Base-by-base conservation (phyloP, 805 yeast species). In the Zygoascus biomembranicola region DNA sequence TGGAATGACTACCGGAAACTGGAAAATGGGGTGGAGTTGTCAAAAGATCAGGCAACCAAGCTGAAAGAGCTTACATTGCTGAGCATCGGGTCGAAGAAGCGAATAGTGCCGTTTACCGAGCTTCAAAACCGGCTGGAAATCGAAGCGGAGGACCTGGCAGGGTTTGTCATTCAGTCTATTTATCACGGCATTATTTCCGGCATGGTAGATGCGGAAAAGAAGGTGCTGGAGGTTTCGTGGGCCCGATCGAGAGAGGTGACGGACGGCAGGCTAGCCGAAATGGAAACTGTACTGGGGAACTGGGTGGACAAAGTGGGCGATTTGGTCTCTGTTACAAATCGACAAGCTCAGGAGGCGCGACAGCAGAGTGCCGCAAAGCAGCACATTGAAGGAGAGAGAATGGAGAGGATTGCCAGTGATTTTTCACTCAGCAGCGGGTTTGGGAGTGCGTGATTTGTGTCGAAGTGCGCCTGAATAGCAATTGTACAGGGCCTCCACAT, bases 131-230 rank as follows among this genome's bases (percentile, higher is more conserved):
- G 18, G 19, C 57, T 64, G 26, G 57, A 50, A 2, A 39, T 61
- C 4, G 51, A 44, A 1, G 39, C 8, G 37, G 31, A 23, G 8
- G 56, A 56, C 13, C 53, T 66, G 13, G 68, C 62, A 50, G 48
- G 49, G 19, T 52, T 56, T 35, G 57, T 64, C 11, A 44, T 66
- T 26, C 55, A 57, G 2, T 54, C 62, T 31, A 58, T 66, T 9
- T 60, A 59, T 50, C 50, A 43, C 14, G 66, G 67, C 0, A 56
- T 55, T 18, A 39, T 64, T 11, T 32, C 19, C 18, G 68, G 67
- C 20, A 32, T 47, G 37, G 43, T 64, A 31, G 65, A 66, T 52
- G 59, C 64, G n/a, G 55, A 54, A 53, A 32, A 47, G 20, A 51
- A 47, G 39, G 50, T 32, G 19, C 39, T 64, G 6, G 57, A 58